Conservation (phyloP, 176 grass and related monocot species). For the Bothriochloa decipiens region DNA sequence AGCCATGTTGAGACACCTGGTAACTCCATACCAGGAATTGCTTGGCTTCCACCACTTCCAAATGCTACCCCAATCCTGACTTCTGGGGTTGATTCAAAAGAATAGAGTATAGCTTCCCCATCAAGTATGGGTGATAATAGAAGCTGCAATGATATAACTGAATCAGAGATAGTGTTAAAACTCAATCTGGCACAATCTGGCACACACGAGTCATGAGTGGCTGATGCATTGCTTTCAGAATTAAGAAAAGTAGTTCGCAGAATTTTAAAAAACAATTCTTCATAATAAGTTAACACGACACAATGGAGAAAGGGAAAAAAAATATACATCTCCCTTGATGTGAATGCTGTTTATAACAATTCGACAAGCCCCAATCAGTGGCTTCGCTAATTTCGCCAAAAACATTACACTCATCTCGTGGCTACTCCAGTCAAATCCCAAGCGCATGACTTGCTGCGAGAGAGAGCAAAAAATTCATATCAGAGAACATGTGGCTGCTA, state of each 20-base stretch:
- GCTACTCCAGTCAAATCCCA: slow-evolving; percentile 93
- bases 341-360: slow-evolving; percentile 93
- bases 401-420: slow-evolving; percentile 97
- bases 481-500: slow-evolving; percentile 7
- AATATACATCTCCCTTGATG: slow-evolving; percentile 93
- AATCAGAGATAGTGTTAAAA: slow-evolving; percentile 26
- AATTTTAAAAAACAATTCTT: neutral
- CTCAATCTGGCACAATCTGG: slow-evolving; percentile 13
- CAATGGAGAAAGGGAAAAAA: slow-evolving; percentile 31
- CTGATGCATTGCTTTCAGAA: neutral
- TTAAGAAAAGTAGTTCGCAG: slow-evolving; percentile 19
- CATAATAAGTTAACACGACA: slow-evolving; percentile 26
- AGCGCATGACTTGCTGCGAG: slow-evolving; percentile 80
- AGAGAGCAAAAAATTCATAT: neutral
- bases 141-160: slow-evolving; percentile 61
- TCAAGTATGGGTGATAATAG: slow-evolving; percentile 93
- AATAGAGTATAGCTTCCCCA: slow-evolving; percentile 94
- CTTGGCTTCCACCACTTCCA: slow-evolving; percentile 85
- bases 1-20: slow-evolving; percentile 95
- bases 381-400: slow-evolving; percentile 76
- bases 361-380: slow-evolving; percentile 73
- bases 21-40: slow-evolving; percentile 82
- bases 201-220: neutral
- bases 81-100: slow-evolving; percentile 90
- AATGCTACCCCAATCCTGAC: slow-evolving; percentile 92